Percentiles rank a stretch among this genome's conserved stretches.
phyloP scores from a whole-genome alignment of 176 grass and related monocot genomes.

The Oryza coarctata region DNA sequence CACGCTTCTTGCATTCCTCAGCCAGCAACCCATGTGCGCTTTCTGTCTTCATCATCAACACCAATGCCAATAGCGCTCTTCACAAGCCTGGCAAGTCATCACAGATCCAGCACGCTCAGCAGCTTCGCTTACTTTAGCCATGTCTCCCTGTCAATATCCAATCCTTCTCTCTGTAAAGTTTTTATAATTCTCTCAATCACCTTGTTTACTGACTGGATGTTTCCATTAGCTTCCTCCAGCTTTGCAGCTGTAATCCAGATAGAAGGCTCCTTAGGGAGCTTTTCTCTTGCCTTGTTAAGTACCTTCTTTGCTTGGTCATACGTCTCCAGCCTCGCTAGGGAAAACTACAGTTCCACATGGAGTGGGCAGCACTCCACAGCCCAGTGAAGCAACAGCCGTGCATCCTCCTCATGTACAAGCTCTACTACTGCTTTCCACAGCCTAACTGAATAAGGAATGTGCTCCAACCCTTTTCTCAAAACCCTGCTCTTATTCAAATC shows the following conservation, averaged over 20 bases:
- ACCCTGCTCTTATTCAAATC: conserved; percentile 74
- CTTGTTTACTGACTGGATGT: conserved; percentile 67
- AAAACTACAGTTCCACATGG: conserved; percentile 88
- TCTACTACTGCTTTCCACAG: conserved; percentile 89
- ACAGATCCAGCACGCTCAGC: conserved; percentile 81
- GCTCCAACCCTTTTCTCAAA: conserved; percentile 78
- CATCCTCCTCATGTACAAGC: conserved; percentile 83
- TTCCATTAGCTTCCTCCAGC: conserved; percentile 86
- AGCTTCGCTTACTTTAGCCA: conserved; percentile 96
- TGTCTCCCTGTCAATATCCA: conserved; percentile 80
- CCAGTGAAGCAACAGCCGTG: conserved; percentile 79
- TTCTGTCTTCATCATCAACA: conserved; percentile 88
- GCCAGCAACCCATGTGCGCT: conserved; percentile 96
- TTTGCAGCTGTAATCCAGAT: conserved; percentile 98
- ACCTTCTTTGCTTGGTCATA: conserved; percentile 95
- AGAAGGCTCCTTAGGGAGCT: conserved; percentile 74
- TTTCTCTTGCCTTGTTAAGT: conserved; percentile 81
- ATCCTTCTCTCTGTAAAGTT: conserved; percentile 71
- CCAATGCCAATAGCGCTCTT: conserved; percentile 82
- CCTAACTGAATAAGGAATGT: conserved; percentile 85
- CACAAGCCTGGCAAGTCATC: conserved; percentile 81
- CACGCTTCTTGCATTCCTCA: conserved; percentile 92
- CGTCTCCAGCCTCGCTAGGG: conserved; percentile 86
- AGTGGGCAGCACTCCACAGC: conserved; percentile 88
- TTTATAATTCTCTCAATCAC: conserved; percentile 84